phyloP scores from a whole-genome alignment of 495 filamentous ascomycete species.

The Eremomyces bilateralis region DNA sequence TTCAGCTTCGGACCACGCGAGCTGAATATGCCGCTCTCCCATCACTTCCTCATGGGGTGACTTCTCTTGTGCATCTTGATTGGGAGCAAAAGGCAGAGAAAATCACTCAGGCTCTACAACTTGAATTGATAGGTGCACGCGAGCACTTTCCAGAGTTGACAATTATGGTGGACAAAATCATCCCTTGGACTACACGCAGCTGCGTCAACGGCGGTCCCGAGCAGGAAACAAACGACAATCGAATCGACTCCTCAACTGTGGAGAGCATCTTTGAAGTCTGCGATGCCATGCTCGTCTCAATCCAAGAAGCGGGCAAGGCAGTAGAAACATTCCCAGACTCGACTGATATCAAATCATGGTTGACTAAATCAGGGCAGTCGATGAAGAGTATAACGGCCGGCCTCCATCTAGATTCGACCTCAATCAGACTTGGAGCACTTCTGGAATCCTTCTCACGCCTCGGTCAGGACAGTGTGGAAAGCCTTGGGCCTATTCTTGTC shows the following conservation, averaged over 20 bases:
- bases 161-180: background rate
- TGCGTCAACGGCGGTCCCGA: background rate
- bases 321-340: too few species aligned
- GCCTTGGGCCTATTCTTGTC: too few species aligned
- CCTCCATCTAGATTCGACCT: too few species aligned
- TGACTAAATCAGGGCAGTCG: too few species aligned
- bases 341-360: too few species aligned
- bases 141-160: background rate
- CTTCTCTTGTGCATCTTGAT: background rate
- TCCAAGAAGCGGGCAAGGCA: too few species aligned
- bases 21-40: background rate
- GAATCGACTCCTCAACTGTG: slow-evolving; percentile 11
- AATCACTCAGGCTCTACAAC: background rate
- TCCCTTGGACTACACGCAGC: background rate
- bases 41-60: background rate
- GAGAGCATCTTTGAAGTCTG: slow-evolving; percentile 7
- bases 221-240: too few species aligned
- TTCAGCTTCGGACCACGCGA: background rate
- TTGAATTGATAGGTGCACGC: background rate
- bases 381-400: too few species aligned
- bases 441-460: too few species aligned
- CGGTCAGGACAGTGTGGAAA: too few species aligned
- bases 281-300: too few species aligned
- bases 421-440: too few species aligned
- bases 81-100: background rate